Evolutionary conservation across 2,329 filamentous ascomycete genomes (phyloP).

Genomic region (Colletotrichum navitas): DNA sequence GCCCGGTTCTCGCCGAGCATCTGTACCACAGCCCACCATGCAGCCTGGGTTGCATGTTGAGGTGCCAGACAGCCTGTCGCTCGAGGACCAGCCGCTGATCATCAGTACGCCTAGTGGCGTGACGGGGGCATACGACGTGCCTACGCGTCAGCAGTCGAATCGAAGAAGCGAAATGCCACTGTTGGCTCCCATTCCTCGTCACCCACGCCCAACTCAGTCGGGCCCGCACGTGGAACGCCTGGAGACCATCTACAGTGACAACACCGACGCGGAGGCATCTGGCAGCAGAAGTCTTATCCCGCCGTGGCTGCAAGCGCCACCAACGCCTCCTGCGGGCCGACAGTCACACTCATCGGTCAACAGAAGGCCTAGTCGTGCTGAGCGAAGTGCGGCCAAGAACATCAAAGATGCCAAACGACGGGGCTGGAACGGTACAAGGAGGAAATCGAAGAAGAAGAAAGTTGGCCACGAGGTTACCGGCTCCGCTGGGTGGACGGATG

Average conservation of each 20-base stretch:
- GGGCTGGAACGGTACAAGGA: slow-evolving; percentile 63
- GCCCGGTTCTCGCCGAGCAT: slow-evolving; percentile 40
- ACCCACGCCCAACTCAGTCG: slow-evolving; percentile 57
- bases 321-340: slow-evolving; percentile 51
- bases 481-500: slow-evolving; percentile 67
- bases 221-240: slow-evolving; percentile 61
- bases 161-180: slow-evolving; percentile 59
- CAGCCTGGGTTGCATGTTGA: slow-evolving; percentile 34
- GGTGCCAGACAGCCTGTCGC: slow-evolving; percentile 41
- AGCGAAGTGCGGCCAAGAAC: slow-evolving; percentile 72
- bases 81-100: slow-evolving; percentile 67
- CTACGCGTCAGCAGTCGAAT: slow-evolving; percentile 51
- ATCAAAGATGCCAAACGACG: slow-evolving; percentile 70
- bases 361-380: slow-evolving; percentile 66
- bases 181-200: slow-evolving; percentile 65
- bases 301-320: slow-evolving; percentile 52
- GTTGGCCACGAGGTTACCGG: slow-evolving; percentile 57
- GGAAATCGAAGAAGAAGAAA: slow-evolving; percentile 54
- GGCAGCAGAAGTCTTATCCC: slow-evolving; percentile 45
- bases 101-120: slow-evolving; percentile 71
- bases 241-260: slow-evolving; percentile 65
- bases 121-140: slow-evolving; percentile 64
- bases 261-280: slow-evolving; percentile 31
- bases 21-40: slow-evolving; percentile 32
- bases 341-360: slow-evolving; percentile 58